These are phyloP conservation scores for Diplogelasinospora grovesii DNA, from an alignment of 495 filamentous ascomycete genomes.

Conservation along the genomic window DNA sequence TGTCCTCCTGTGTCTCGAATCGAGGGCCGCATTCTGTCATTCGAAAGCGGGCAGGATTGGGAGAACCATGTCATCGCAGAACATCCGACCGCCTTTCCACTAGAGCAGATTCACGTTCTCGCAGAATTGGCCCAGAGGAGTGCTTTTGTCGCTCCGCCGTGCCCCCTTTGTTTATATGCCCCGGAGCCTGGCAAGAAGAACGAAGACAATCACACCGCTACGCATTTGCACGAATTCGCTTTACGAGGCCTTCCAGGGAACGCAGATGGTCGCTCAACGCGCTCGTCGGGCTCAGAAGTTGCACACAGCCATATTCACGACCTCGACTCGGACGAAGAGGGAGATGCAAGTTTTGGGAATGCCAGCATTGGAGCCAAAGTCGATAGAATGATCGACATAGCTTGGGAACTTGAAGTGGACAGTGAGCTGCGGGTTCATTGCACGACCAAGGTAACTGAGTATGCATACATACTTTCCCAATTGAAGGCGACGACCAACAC, in stretches of 20 bases:
- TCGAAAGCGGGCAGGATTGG: neutral
- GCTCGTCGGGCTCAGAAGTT: no score
- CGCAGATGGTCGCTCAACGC: neutral
- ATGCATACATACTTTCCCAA: no score
- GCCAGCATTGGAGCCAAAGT: no score
- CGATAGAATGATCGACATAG: no score
- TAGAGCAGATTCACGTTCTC: neutral
- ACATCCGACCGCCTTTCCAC: neutral
- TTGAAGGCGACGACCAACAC: no score
- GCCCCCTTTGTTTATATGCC: neutral
- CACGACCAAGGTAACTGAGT: no score
- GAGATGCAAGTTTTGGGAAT: no score
- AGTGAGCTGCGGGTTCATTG: no score
- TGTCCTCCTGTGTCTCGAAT: no score
- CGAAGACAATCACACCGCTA: neutral
- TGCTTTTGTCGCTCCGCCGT: neutral
- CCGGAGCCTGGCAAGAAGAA: neutral
- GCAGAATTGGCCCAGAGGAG: neutral
- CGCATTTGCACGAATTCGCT: neutral
- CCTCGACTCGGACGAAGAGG: no score
- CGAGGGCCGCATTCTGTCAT: neutral
- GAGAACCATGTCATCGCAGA: neutral
- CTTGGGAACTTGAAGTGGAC: no score
- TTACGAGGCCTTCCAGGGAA: neutral
- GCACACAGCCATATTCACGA: no score